These are phyloP conservation scores for Boletus sp. DNA, from an alignment of 768 basidiomycete species.

Conservation along the genomic window DNA sequence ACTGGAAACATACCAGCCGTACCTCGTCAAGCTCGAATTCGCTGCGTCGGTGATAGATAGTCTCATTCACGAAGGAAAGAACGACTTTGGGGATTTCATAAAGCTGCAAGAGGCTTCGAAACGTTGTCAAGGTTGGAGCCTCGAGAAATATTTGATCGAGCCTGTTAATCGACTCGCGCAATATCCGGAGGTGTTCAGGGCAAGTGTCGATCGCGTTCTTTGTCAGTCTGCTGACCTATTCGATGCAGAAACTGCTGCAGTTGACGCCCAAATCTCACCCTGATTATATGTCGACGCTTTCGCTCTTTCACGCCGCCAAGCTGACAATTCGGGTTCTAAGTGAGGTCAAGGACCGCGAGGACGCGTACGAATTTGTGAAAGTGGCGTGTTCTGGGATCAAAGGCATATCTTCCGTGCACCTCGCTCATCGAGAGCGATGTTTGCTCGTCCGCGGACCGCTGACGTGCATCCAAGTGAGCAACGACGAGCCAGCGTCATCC, in stretches of 20 bases:
- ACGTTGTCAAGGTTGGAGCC: slow-evolving; percentile 58
- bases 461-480: slow-evolving; percentile 38
- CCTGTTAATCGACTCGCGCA: slow-evolving; percentile 70
- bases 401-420: slow-evolving; percentile 50
- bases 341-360: slow-evolving; percentile 83
- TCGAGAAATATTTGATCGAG: slow-evolving; percentile 69
- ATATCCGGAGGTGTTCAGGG: slow-evolving; percentile 74
- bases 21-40: slow-evolving; percentile 69
- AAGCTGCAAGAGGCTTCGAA: slow-evolving; percentile 56
- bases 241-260: slow-evolving; percentile 60
- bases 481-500: slow-evolving; percentile 21
- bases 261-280: slow-evolving; percentile 67
- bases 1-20: slow-evolving; percentile 85
- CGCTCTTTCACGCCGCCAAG: slow-evolving; percentile 63
- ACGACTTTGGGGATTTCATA: slow-evolving; percentile 86
- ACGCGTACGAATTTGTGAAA: slow-evolving; percentile 79
- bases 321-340: slow-evolving; percentile 74
- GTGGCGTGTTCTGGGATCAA: slow-evolving; percentile 55
- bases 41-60: slow-evolving; percentile 53
- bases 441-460: slow-evolving; percentile 69
- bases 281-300: slow-evolving; percentile 69
- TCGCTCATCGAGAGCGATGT: slow-evolving; percentile 73
- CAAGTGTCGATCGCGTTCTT: slow-evolving; percentile 36
- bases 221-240: slow-evolving; percentile 4
- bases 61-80: slow-evolving; percentile 47